Evolutionary conservation across 345 rosid genomes (phyloP), one percentile per base, ranked within the genome.

Genomic region (Anastatica hierochuntica): DNA sequence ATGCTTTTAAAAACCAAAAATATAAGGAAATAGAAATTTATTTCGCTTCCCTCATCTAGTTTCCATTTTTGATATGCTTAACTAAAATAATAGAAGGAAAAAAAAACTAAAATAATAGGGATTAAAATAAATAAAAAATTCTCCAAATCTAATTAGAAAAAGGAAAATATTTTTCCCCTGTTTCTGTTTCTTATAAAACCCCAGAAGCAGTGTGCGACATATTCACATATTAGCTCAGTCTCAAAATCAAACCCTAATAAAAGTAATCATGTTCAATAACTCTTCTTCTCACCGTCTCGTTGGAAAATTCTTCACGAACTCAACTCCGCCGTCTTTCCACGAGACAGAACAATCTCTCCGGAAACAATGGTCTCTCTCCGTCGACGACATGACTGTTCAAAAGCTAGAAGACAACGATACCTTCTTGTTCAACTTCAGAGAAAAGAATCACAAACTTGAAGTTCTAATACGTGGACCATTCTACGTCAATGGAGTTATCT

Each of bases 261-360:
- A 26, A 26, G 18, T 8, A 35, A 36, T 35, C 54, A 46, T 45
- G 63, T 12, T 11, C 27, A 15, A 54, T 10, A 33, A 33, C 39
- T 60, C 57, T 50, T 31, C 42, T 12, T 29, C 40, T n/a, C 47
- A 59, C 13, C 10, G 14, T 21, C 58, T 61, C 36, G 50, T 42
- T 26, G 66, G 58, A 7, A 61, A 50, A 18, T 64, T 55, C 56
- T 55, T 64, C 43, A 46, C 68, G 0, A 12, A 8, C 6, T 46
- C 48, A 38, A 29, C 42, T 45, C 68, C 24, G 0, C 68, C 61
- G 6, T 53, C 61, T n/a, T 10, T 45, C 3, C 10, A 29, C 2
- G 53, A 36, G 1, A 38, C 68, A 43, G 54, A 53, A 53, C 30
- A 30, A 16, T 54, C 61, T 0, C 61, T 63, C 49, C 48, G 61